Evolutionary conservation across 176 grass and related monocot genomes (phyloP), one percentile per base, ranked within the genome.

Genomic region (Eleusine indica): DNA sequence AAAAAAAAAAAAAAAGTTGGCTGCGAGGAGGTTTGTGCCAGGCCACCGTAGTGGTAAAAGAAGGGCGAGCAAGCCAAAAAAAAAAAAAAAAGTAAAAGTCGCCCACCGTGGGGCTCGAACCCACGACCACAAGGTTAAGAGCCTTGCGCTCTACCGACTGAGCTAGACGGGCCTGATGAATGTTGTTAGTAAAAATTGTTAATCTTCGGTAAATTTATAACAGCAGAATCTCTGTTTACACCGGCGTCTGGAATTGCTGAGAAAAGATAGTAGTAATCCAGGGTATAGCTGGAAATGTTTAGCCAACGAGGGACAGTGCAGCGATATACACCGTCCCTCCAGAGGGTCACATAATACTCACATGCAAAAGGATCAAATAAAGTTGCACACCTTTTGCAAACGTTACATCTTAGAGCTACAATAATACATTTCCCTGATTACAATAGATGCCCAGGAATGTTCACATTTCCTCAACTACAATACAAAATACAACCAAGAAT

Each of bases 91-190:
- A 35, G 2, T 35, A 35, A 35, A 35, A 1, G 32, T 35, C 82
- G 78, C 87, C 87, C 90, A 92, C 90, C 82, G 78, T 92, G 85
- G 87, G 87, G 90, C 90, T 88, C 87, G 87, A 92, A 90, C 93
- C 90, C 84, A 91, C 37, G 77, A 94, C 80, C 84, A 85, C 71
- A 88, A 87, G 81, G 76, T 75, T 83, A 89, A 81, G 77, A 87
- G 76, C 76, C 76, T 81, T 76, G 87, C 76, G 82, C 82, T 85
- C 81, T 85, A 84, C 87, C 81, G 49, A 85, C 70, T 76, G 87
- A 85, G 82, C 76, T 84, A 81, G 82, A 81, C 77, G 62, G 76
- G 81, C 87, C 4, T 28, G 7, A 3, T 60, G 57, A 2, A 21
- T 17, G 3, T 4, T 16, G 3, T 2, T 13, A 53, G 57, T 22